A percentile compares a stretch with the other conserved stretches of the same genome.
Conservation (phyloP, 371 early-diverging fungal genomes). For the Zychaea mexicana region DNA sequence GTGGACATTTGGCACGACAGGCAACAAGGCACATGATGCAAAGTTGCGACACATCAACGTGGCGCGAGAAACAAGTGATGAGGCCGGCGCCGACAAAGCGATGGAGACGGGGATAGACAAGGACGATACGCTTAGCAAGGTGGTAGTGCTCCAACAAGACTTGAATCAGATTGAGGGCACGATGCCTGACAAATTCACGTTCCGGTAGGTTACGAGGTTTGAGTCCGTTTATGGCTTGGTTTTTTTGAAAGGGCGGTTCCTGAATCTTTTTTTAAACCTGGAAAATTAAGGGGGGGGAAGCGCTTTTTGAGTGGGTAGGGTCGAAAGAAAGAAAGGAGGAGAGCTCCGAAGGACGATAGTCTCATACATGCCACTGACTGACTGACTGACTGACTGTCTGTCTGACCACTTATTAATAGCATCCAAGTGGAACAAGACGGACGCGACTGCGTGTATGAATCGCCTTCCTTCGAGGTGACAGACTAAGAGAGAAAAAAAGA, state of each 20-base stretch:
- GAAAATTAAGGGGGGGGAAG: conserved; percentile 5
- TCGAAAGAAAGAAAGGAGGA: not conserved
- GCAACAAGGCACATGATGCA: conserved; percentile 6
- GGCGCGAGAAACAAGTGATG: not conserved
- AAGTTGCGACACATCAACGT: not conserved
- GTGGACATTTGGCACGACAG: no score
- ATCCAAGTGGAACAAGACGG: conserved; percentile 2
- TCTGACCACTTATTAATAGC: not conserved
- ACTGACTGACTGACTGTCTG: no score
- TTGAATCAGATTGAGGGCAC: not conserved
- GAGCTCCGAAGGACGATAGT: no score
- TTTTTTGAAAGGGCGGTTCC: conserved; percentile 3
- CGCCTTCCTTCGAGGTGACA: conserved; percentile 5
- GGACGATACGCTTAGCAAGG: conserved; percentile 1
- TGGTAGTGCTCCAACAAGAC: conserved; percentile 7
- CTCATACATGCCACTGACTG: no score
- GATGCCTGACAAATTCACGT: conserved; percentile 10
- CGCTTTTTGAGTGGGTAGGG: not conserved
- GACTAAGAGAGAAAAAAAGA: not conserved
- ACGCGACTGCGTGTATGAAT: not conserved
- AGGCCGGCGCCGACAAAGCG: not conserved
- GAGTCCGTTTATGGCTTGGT: conserved; percentile 5
- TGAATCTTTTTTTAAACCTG: conserved; percentile 10
- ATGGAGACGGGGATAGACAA: conserved; percentile 1
- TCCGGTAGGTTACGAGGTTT: conserved; percentile 5